Percentiles rank a stretch among this genome's conserved stretches.
Evolutionary conservation across 306 rosid species (phyloP).

Genomic region (Potentilla sterilis): DNA sequence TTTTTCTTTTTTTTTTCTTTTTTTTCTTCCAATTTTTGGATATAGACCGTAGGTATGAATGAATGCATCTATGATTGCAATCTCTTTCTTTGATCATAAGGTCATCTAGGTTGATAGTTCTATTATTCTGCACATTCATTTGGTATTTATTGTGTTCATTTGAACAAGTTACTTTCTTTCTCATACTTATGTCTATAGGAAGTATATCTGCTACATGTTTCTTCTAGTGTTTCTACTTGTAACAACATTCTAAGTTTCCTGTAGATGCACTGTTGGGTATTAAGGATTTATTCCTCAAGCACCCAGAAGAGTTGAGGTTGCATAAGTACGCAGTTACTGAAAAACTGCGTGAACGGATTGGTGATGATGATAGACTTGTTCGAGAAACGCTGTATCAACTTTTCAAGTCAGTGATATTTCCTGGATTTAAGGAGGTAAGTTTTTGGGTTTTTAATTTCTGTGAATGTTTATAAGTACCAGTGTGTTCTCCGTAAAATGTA

Average conservation of each 20-base stretch:
- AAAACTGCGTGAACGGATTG: slow-evolving; percentile 77
- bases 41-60: neutral
- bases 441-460: neutral
- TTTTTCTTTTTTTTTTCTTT: neutral
- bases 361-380: slow-evolving; percentile 71
- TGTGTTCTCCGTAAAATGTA: neutral
- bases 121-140: slow-evolving; percentile 8
- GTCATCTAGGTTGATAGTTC: neutral
- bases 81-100: slow-evolving; percentile 2
- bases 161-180: neutral
- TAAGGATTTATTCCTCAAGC: slow-evolving; percentile 58
- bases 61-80: neutral
- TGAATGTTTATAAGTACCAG: neutral
- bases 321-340: slow-evolving; percentile 67
- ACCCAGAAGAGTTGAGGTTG: slow-evolving; percentile 65
- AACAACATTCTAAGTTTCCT: slow-evolving; percentile 6
- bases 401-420: slow-evolving; percentile 62
- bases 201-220: slow-evolving; percentile 5
- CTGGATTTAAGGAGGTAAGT: slow-evolving; percentile 76
- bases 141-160: neutral
- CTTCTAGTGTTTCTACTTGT: slow-evolving; percentile 16
- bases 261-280: slow-evolving; percentile 85
- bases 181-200: neutral
- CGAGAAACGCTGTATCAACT: slow-evolving; percentile 66
- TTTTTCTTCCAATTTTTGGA: neutral